Base-by-base conservation (phyloP, 2,329 filamentous ascomycete genomes). In the Pseudocercospora ulei region DNA sequence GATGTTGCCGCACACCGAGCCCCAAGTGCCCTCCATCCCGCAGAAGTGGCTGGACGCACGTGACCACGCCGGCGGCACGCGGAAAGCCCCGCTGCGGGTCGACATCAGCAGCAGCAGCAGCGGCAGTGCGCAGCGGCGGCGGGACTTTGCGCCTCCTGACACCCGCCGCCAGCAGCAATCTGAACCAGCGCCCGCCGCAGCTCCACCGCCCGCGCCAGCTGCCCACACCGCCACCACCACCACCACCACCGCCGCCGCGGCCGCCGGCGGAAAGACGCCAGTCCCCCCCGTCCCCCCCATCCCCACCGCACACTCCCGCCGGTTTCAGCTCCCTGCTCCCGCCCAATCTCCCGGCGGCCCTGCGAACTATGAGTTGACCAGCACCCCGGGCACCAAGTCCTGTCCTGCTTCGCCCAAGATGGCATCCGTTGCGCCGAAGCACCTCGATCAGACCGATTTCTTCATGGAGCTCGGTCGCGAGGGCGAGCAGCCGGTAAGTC, bases 401-500 rank as follows among this genome's bases (percentile, higher is more conserved):
- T 30, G 36, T 30, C 36, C 36, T 24, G 26, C 26, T 18, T 22
- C 35, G 14, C 35, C 13, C 25, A 29, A 16, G 8, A 30, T 28
- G 39, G 24, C 14, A n/a, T 24, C 28, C n/a, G 29, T 29, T 24
- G 8, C 35, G 7, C 38, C 12, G 22, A 24, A 25, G 13, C 23
- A 41, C 30, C 17, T 20, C 31, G 12, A 23, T 12, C 23, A 34
- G 27, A 25, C 20, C 34, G 55, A 58, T 40, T 39, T 56, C 28
- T 58, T 58, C 44, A 41, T 57, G 33, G 51, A 54, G 38, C 48
- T 57, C 23, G 55, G 53, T 25, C 23, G 48, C 36, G 49, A 56
- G 37, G 42, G 33, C 39, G 26, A 24, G 28, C 25, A 72, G 56
- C 76, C 76, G 2, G 79, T 6, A n/a, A 11, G 23, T 24, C 7